Conservation (phyloP, 1,284 basidiomycete species). For the Cryptococcus sp. region DNA sequence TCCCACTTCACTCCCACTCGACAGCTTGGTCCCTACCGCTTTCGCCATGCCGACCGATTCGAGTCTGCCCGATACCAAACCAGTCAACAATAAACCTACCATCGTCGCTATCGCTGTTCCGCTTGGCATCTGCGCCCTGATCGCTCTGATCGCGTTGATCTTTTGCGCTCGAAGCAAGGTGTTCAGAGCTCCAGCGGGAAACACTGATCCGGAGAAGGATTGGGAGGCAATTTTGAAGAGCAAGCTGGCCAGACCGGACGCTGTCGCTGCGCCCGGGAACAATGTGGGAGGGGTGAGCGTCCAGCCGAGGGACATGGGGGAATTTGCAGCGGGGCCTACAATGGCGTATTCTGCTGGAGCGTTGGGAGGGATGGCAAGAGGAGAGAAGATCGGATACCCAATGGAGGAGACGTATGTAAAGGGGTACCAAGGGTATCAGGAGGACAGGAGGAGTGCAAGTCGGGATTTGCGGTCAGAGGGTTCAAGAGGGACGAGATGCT, state of each 20-base stretch:
- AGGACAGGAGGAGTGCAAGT: background rate
- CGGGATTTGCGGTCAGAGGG: background rate
- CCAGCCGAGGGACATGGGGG: background rate
- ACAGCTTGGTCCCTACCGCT: background rate
- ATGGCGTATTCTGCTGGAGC: background rate
- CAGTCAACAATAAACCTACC: background rate
- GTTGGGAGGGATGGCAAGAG: too few relatives aligned
- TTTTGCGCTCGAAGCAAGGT: slow-evolving; percentile 13
- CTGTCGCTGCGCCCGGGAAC: background rate
- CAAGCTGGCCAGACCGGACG: slow-evolving; percentile 4
- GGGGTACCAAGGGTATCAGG: too few relatives aligned
- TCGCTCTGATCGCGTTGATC: slow-evolving; percentile 14
- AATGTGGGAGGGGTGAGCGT: background rate
- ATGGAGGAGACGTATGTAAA: too few relatives aligned
- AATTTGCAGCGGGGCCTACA: background rate
- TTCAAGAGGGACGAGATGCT: background rate
- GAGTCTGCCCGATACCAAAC: background rate
- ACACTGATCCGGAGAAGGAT: slow-evolving; percentile 4
- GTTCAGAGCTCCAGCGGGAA: slow-evolving; percentile 4
- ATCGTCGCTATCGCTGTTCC: slow-evolving; percentile 18
- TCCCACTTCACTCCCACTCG: background rate
- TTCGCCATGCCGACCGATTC: background rate
- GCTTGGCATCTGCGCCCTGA: slow-evolving; percentile 15
- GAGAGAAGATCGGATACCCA: too few relatives aligned
- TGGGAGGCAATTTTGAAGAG: slow-evolving; percentile 13